Conservation (phyloP, 139 green algal species). For the Chlamydomonas incerta region DNA sequence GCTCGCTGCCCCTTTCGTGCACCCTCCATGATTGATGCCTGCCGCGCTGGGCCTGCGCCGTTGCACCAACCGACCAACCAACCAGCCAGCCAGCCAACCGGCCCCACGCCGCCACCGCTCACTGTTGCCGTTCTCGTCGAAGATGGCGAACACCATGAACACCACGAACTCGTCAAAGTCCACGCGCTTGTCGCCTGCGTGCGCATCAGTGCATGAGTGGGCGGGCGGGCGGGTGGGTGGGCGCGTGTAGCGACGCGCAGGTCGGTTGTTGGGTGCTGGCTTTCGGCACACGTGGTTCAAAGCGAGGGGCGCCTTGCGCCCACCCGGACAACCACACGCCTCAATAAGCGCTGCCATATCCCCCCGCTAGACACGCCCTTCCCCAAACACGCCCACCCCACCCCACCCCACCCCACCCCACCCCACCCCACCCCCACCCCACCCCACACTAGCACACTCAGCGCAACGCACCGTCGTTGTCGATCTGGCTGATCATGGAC, state of each 20-base stretch:
- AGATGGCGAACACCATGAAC: constrained; percentile 43
- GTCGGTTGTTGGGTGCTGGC: too few relatives aligned
- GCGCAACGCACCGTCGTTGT: constrained; percentile 3
- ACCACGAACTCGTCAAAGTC: constrained; percentile 37
- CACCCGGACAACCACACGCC: too few relatives aligned
- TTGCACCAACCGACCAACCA: too few relatives aligned
- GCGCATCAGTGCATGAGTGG: not conserved
- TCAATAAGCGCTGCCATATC: too few relatives aligned
- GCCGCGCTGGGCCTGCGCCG: too few relatives aligned
- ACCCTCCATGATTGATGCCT: too few relatives aligned
- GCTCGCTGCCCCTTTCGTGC: too few relatives aligned
- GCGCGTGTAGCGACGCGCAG: too few relatives aligned
- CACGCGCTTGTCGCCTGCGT: constrained; percentile 10
- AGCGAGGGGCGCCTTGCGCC: too few relatives aligned
- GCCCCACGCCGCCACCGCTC: not conserved
- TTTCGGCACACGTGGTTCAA: too few relatives aligned
- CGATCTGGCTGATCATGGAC: constrained; percentile 34
- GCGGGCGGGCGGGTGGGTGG: not conserved
- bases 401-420: not conserved
- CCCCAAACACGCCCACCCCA: not conserved
- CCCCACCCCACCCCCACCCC: not conserved
- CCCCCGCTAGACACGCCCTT: too few relatives aligned
- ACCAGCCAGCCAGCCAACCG: too few relatives aligned
- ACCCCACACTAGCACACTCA: not conserved
- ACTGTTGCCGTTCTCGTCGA: constrained; percentile 34